Base-by-base conservation (phyloP, 805 yeast species). In the Wickerhamomyces rabaulensis region DNA sequence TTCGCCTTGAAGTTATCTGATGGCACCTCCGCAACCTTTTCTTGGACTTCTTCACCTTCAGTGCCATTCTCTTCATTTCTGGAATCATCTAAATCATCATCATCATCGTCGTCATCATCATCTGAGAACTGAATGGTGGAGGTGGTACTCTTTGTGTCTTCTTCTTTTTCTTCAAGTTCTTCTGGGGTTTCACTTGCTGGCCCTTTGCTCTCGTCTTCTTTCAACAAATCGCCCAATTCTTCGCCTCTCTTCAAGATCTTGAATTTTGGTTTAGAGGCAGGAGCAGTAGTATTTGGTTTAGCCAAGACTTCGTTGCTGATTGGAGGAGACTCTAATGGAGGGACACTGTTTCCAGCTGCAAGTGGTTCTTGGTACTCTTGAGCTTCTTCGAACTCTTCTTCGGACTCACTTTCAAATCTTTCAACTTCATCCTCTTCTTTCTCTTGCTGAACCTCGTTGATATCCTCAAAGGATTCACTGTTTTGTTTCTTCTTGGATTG, bases 231-330 rank as follows among this genome's bases (percentile, higher is more conserved):
- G 15, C 53, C 57, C 19, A 68, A 45, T 4, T 54, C 56, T 46
- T 70, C 68, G 17, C 73, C 73, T 40, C 72, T 61, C 46, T 65
- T 70, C 45, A 69, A 43, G 3, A 69, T 36, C 46, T 61, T 66
- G 40, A 67, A 52, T 47, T 64, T 68, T 39, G 36, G 20, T 17
- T 31, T 33, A 2, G 17, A 39, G 13, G 7, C 6, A n/a, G 29
- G 12, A 3, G 36, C 22, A 3, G 22, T 4, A 3, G 23, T 10
- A 8, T 25, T 4, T 36, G 39, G 9, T 8, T 10, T 3, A 20
- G 6, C 25, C 12, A 20, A 23, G 10, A 43, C 46, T 10, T 40
- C 27, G 4, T 13, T 7, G 17, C 31, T 47, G 13, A 43, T 25
- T 27, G 49, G 44, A 17, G 43, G 43, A n/a, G 42, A 29, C 4